Evolutionary conservation across 2,329 filamentous ascomycete genomes (phyloP).

Genomic region (Trichocomaceae sp.): DNA sequence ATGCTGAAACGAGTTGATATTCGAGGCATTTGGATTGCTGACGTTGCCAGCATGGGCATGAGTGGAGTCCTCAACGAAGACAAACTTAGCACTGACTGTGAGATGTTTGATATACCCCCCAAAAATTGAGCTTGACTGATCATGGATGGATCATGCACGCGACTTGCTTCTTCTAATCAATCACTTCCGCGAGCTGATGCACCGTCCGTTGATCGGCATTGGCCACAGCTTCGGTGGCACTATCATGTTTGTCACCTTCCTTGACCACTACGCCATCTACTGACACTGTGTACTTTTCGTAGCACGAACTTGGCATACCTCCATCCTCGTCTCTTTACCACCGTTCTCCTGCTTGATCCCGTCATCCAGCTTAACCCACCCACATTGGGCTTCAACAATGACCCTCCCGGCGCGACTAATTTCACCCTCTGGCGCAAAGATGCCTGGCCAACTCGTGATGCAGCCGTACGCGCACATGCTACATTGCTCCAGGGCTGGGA

Average conservation of each 20-base stretch:
- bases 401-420: not conserved
- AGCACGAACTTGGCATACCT: not conserved
- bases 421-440: not conserved
- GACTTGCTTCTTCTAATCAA: slow-evolving; percentile 17
- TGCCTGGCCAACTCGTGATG: not conserved
- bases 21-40: slow-evolving; percentile 15
- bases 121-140: not conserved
- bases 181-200: slow-evolving; percentile 5
- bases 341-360: slow-evolving; percentile 13
- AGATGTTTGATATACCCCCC: not conserved
- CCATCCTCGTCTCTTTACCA: slow-evolving; percentile 8
- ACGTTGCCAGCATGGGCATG: slow-evolving; percentile 10
- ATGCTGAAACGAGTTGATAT: slow-evolving; percentile 1
- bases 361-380: slow-evolving; percentile 6
- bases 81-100: slow-evolving; percentile 14
- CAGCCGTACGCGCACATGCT: too few species aligned
- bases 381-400: not conserved
- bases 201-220: slow-evolving; percentile 16
- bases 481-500: too few species aligned
- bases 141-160: slow-evolving; percentile 15
- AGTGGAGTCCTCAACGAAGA: slow-evolving; percentile 13
- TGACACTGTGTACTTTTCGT: not conserved
- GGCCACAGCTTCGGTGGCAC: slow-evolving; percentile 18
- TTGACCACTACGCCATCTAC: not conserved
- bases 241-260: not conserved